phyloP scores from a whole-genome alignment of 2,329 filamentous ascomycete species.

The Colletotrichum musicola region DNA sequence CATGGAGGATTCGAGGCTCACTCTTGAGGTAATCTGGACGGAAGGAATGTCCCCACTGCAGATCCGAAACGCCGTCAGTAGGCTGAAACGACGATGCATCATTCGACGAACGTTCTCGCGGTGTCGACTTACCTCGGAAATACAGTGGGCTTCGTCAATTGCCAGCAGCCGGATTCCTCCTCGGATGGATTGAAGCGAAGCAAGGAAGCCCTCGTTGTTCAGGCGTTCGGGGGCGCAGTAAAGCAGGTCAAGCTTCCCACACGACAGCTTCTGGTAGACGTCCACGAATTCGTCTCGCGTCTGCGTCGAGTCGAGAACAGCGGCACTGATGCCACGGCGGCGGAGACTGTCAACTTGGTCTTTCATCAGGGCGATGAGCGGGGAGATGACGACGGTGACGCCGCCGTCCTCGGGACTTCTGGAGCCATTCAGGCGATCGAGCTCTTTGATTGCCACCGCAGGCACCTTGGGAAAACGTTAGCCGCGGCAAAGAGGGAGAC shows the following conservation, averaged over 20 bases:
- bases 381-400: conserved; percentile 68
- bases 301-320: conserved; percentile 69
- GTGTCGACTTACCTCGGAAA: conserved; percentile 58
- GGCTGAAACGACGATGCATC: neutral
- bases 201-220: conserved; percentile 72
- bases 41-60: conserved; percentile 62
- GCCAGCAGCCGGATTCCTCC: conserved; percentile 69
- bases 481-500: neutral
- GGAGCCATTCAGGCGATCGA: conserved; percentile 50
- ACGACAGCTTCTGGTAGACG: conserved; percentile 53
- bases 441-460: conserved; percentile 59
- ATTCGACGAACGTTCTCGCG: neutral
- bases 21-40: conserved; percentile 64
- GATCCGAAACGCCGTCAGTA: neutral
- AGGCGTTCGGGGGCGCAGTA: conserved; percentile 72
- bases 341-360: conserved; percentile 69
- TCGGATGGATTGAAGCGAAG: conserved; percentile 64
- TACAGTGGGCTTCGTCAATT: conserved; percentile 70
- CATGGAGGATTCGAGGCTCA: conserved; percentile 32
- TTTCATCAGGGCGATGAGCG: conserved; percentile 70
- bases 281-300: conserved; percentile 58
- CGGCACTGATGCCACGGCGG: conserved; percentile 63
- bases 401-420: conserved; percentile 53
- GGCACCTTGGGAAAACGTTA: conserved; percentile 52
- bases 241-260: conserved; percentile 64